Evolutionary conservation across 257 asterid genomes (phyloP).

Genomic region (Scutellaria baicalensis): DNA sequence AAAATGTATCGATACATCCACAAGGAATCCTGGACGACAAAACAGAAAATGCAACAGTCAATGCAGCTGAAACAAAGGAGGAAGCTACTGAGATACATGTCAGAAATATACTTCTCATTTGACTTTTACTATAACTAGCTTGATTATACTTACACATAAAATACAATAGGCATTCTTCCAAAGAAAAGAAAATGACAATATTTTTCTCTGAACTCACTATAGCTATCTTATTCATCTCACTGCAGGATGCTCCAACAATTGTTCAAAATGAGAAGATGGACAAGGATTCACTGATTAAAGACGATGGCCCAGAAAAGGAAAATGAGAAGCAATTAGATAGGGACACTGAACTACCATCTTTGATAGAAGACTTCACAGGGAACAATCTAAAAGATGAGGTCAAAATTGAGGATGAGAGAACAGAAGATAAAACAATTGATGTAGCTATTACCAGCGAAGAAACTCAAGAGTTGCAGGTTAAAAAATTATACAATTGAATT

Average conservation of each 20-base stretch:
- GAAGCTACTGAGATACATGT: constrained; percentile 21
- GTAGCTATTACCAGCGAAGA: constrained; percentile 3
- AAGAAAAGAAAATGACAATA: background rate
- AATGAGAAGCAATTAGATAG: constrained; percentile 12
- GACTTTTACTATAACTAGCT: background rate
- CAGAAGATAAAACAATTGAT: constrained; percentile 18
- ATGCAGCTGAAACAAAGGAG: constrained; percentile 15
- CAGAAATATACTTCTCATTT: background rate
- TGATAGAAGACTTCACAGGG: background rate
- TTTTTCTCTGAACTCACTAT: constrained; percentile 6
- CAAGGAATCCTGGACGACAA: background rate
- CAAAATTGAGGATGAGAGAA: constrained; percentile 8
- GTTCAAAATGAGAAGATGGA: constrained; percentile 20
- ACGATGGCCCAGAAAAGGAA: constrained; percentile 8
- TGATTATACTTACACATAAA: background rate
- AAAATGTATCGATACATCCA: constrained; percentile 6
- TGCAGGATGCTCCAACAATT: constrained; percentile 15
- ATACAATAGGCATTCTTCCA: background rate
- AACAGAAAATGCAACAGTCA: constrained; percentile 15
- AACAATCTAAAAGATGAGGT: constrained; percentile 1
- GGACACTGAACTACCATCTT: constrained; percentile 11
- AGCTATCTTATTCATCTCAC: constrained; percentile 5
- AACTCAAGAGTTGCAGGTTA: constrained; percentile 24
- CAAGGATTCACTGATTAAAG: constrained; percentile 1
- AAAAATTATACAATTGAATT: constrained; percentile 2